phyloP scores from a whole-genome alignment of 768 basidiomycete genomes.

The Cystofilobasidium macerans region DNA sequence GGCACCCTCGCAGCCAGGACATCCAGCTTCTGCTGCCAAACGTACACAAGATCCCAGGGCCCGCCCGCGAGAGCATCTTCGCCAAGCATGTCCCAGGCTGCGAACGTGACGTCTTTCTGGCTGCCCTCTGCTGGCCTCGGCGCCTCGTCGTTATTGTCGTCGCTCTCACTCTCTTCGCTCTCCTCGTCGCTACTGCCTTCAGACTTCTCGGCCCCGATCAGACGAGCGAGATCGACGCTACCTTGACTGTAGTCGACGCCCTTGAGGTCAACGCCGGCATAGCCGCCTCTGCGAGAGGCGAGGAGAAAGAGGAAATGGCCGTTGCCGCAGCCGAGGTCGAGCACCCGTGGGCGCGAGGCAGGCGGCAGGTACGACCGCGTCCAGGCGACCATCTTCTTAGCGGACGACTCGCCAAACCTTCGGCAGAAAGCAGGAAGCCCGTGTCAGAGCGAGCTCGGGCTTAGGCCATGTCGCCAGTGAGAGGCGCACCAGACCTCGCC shows the following conservation, averaged over 20 bases:
- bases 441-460: background rate
- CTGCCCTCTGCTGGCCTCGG: slow-evolving; percentile 2
- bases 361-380: slow-evolving; percentile 35
- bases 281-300: slow-evolving; percentile 28
- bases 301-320: slow-evolving; percentile 38
- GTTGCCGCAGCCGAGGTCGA: slow-evolving; percentile 41
- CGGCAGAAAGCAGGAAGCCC: no score
- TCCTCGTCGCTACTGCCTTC: slow-evolving; percentile 29
- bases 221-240: slow-evolving; percentile 35
- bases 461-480: background rate
- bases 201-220: slow-evolving; percentile 30
- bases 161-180: slow-evolving; percentile 27
- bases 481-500: slow-evolving; percentile 41
- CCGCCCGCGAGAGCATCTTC: slow-evolving; percentile 30
- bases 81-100: slow-evolving; percentile 33
- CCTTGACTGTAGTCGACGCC: slow-evolving; percentile 41
- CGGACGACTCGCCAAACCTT: slow-evolving; percentile 42
- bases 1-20: no score
- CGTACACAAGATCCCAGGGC: slow-evolving; percentile 36
- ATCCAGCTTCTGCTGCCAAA: no score
- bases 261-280: slow-evolving; percentile 31
- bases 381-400: slow-evolving; percentile 43
- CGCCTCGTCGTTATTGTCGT: slow-evolving; percentile 29
- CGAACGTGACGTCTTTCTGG: slow-evolving; percentile 25
- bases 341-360: slow-evolving; percentile 30